Base-by-base conservation (phyloP, 768 basidiomycete species). In the Hydnum rufescens region DNA sequence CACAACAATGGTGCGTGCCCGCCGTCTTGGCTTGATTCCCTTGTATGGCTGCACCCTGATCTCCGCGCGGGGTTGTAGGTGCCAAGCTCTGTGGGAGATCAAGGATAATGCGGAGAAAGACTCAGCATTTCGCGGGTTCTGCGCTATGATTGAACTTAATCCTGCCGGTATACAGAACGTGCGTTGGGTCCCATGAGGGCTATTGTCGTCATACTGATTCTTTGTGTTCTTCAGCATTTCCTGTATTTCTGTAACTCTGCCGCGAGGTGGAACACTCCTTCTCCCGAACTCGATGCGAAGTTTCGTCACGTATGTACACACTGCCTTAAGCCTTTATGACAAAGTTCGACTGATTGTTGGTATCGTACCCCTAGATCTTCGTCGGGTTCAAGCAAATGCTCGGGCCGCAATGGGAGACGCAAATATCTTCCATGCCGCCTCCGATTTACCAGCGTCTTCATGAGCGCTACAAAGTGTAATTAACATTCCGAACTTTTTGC, bases 61-160 rank as follows among this genome's bases (percentile, higher is more conserved):
- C 36, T 39, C 36, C 36, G 36, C 30, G 29, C n/a, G 4, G n/a
- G 22, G 13, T 47, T 34, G 29, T 29, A 60, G 59, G 60, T 95
- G 93, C 65, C 85, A 87, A 60, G 90, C 93, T 4, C 68, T 99
- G 51, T 90, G 90, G 63, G 95, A 97, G 66, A 99, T 99, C 64
- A 81, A 95, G 57, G 95, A 99, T 61, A 99, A 97, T 61, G 93
- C 97, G 60, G 95, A 99, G 71, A 99, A 97, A 68, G 95, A 96
- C 61, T 96, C 90, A 22, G 95, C 95, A 4, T 99, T 97, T 77
- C 75, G 92, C 53, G 95, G 95, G 2, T 76, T 99, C 60, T 99
- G 95, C 66, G 87, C 87, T 28, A 79, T 96, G 32, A 88, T 97
- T 55, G 87, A 92, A 65, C 77, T 77, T 29, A 99, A 99, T 64